Base-by-base conservation (phyloP, 1,284 basidiomycete genomes). In the Malassezia sp. region DNA sequence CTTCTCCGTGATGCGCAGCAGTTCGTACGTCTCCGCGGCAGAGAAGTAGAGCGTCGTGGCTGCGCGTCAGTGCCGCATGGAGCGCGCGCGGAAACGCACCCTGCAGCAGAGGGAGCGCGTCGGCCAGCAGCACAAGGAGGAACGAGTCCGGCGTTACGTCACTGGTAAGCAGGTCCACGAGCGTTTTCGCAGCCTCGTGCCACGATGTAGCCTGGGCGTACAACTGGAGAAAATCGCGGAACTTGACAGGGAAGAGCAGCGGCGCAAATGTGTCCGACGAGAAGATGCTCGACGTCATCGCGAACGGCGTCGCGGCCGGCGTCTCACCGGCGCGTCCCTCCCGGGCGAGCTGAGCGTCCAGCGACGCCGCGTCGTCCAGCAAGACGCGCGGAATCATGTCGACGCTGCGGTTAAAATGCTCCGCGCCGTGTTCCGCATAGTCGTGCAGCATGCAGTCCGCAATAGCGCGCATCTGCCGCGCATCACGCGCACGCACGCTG, bases 171-270 rank as follows among this genome's bases (percentile, higher is more conserved):
- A 67, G 45, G 29, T 57, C 58, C 4, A 66, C 57, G 2, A 69
- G 53, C 11, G 61, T 30, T 5, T 46, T 49, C 2, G 64, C 64
- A 5, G 66, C 64, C 5, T 53, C 54, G 9, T 42, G 35, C 52
- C 56, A 54, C 8, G 57, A 45, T 3, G 44, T 48, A 10, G 32
- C 17, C 27, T 55, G 53, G 3, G 56, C 47, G 36, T 60, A 63
- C 1, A 61, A 42, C 1, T 57, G 45, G 39, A 60, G 63, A 35
- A 69, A 66, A 40, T 67, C 65, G 29, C 63, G 52, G 52, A 66
- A 66, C 46, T 57, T 54, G 20, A 61, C 59, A 17, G 66, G 56
- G 45, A 69, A 69, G 2, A 57, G 54, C 8, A 69, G 56, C 20
- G 61, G 52, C 18, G 36, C 48, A 31, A 50, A 50, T 8, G 48